Base-by-base conservation (phyloP, 1,284 basidiomycete genomes). In the Tilletia walkeri region DNA sequence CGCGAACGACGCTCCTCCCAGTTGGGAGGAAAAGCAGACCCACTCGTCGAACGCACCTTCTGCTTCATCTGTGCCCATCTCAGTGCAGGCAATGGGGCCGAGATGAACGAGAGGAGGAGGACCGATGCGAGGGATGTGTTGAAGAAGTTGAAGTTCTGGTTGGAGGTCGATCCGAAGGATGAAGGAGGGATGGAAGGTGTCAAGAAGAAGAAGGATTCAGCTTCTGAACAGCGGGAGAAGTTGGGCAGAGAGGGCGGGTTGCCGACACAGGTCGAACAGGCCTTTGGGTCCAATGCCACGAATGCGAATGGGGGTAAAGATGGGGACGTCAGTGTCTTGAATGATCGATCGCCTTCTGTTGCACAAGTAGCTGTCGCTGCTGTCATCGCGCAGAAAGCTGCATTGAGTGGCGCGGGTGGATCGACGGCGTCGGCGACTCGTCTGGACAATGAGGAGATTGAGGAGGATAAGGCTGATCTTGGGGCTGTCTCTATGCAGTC, bases 31-130 rank as follows among this genome's bases (percentile, higher is more conserved):
- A 63, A 63, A 34, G 30, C 59, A 10, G 59, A 63, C 14, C 4
- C 59, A 5, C 7, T 30, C 20, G 47, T 41, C 36, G 65, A 49
- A 36, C 67, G 63, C n/a, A 68, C 54, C 5, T 56, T 68, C 36
- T 68, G 67, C 65, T 69, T 69, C 45, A 24, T 69, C 7, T 38
- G 45, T 65, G 36, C 56, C 16, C 68, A 69, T 66, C 68, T 69
- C 14, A 54, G 53, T 47, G 68, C 68, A 1, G 56, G 56, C 0
- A 16, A 16, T 30, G 67, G 54, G 2, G 56, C 56, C 6, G 68
- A 69, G 45, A 45, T 24, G 41, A 41, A 9, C 4, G 54, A 69
- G 30, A 36, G 68, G 5, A 18, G 68, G 20, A 66, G 59, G 16
- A 38, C 61, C 2, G 68, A 69, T 50, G 39, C n/a, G 7, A 16